Evolutionary conservation across 1,284 basidiomycete genomes (phyloP).

Genomic region (Thecaphora thlaspeos): DNA sequence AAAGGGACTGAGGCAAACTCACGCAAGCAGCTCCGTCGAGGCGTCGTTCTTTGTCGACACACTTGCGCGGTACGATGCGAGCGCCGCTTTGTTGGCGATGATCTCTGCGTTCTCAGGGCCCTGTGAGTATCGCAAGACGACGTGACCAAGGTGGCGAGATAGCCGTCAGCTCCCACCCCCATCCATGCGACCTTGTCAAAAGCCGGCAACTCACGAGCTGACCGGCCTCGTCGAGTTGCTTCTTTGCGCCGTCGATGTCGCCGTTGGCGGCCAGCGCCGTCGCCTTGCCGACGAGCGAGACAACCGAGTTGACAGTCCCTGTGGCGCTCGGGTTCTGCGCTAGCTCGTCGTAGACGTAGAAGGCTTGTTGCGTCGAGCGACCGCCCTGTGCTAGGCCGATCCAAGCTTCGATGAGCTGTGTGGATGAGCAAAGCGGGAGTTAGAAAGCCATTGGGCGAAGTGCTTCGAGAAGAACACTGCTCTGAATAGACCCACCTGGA

Average conservation of each 20-base stretch:
- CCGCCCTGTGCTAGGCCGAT: constrained; percentile 51
- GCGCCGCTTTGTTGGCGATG: constrained; percentile 30
- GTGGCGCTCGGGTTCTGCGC: constrained; percentile 44
- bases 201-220: constrained; percentile 19
- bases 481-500: constrained; percentile 33
- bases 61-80: constrained; percentile 10
- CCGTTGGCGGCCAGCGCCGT: constrained; percentile 41
- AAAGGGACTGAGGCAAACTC: too few species aligned
- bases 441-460: too few species aligned
- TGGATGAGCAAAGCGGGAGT: background rate
- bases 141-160: too few species aligned
- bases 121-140: background rate
- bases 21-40: constrained; percentile 3
- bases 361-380: constrained; percentile 52
- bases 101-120: constrained; percentile 23
- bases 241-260: constrained; percentile 25
- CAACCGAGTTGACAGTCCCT: constrained; percentile 27
- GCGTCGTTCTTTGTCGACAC: background rate
- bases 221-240: constrained; percentile 36
- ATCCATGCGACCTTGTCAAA: too few species aligned
- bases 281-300: constrained; percentile 46
- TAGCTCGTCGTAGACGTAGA: constrained; percentile 57
- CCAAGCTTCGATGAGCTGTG: constrained; percentile 54
- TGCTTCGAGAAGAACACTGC: too few species aligned
- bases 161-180: too few species aligned